Evolutionary conservation across 2,329 filamentous ascomycete genomes (phyloP).

Genomic region (Dactylella cylindrospora): DNA sequence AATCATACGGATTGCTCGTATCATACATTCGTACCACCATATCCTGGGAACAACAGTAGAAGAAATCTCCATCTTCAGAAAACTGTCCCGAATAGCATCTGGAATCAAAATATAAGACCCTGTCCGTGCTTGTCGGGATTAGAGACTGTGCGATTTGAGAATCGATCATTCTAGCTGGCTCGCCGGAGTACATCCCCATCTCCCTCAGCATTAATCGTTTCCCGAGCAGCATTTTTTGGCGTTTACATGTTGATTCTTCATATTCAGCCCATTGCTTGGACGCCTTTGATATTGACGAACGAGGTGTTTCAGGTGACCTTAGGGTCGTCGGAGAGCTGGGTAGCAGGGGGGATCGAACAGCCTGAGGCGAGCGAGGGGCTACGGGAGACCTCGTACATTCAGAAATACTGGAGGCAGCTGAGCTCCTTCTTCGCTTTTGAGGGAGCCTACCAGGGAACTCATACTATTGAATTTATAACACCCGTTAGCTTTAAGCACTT

Average conservation of each 20-base stretch:
- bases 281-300: not conserved
- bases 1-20: slow-evolving; percentile 90
- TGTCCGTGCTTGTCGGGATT: slow-evolving; percentile 60
- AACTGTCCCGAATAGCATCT: slow-evolving; percentile 95
- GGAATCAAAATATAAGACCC: slow-evolving; percentile 81
- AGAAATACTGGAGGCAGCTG: slow-evolving; percentile 6
- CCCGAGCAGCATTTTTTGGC: slow-evolving; percentile 63
- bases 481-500: not conserved
- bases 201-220: slow-evolving; percentile 75
- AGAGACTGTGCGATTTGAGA: slow-evolving; percentile 27
- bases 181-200: slow-evolving; percentile 66
- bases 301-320: slow-evolving; percentile 2
- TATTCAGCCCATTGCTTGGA: slow-evolving; percentile 53
- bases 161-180: slow-evolving; percentile 58
- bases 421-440: slow-evolving; percentile 31
- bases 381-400: slow-evolving; percentile 2
- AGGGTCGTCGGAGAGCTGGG: slow-evolving; percentile 15
- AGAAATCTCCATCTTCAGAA: slow-evolving; percentile 95
- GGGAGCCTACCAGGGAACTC: slow-evolving; percentile 11
- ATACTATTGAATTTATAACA: slow-evolving; percentile 15
- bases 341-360: not conserved
- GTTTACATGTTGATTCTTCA: slow-evolving; percentile 56
- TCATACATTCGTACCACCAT: slow-evolving; percentile 97
- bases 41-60: slow-evolving; percentile 88
- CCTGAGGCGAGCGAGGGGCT: slow-evolving; percentile 5